phyloP scores from a whole-genome alignment of 306 rosid genomes.

The Cucumis melo region DNA sequence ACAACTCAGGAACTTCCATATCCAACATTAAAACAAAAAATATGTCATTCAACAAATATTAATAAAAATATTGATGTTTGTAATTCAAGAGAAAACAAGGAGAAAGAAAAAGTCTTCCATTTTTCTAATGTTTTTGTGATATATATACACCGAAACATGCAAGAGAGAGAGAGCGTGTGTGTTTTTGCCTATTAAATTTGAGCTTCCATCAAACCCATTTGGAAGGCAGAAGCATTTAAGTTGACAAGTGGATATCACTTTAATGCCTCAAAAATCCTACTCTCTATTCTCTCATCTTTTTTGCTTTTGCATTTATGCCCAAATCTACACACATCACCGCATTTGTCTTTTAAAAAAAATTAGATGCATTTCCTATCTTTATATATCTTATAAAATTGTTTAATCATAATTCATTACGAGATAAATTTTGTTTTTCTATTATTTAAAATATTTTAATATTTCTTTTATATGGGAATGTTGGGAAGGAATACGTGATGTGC shows the following conservation, averaged over 20 bases:
- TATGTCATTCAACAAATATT: too few relatives aligned
- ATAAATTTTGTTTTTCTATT: too few relatives aligned
- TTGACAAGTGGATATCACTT: slow-evolving; percentile 29
- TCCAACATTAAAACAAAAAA: not conserved
- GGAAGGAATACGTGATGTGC: too few relatives aligned
- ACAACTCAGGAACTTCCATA: slow-evolving; percentile 23
- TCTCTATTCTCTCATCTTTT: not conserved
- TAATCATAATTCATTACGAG: too few relatives aligned
- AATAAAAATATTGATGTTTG: too few relatives aligned
- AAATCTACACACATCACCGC: slow-evolving; percentile 19
- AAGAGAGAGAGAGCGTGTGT: not conserved
- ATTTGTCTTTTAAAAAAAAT: not conserved
- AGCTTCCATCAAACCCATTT: slow-evolving; percentile 3
- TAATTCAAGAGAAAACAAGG: not conserved
- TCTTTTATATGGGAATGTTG: too few relatives aligned
- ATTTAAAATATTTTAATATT: not conserved
- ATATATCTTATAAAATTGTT: too few relatives aligned
- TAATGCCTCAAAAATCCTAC: slow-evolving; percentile 24
- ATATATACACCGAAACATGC: slow-evolving; percentile 3
- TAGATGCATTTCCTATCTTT: too few relatives aligned
- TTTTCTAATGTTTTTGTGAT: not conserved
- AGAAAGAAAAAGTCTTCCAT: not conserved
- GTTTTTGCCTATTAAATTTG: slow-evolving; percentile 10
- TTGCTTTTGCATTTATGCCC: slow-evolving; percentile 15
- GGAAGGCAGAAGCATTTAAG: slow-evolving; percentile 23